Conservation (phyloP, 257 asterid genomes). For the Solanum virginianum region DNA sequence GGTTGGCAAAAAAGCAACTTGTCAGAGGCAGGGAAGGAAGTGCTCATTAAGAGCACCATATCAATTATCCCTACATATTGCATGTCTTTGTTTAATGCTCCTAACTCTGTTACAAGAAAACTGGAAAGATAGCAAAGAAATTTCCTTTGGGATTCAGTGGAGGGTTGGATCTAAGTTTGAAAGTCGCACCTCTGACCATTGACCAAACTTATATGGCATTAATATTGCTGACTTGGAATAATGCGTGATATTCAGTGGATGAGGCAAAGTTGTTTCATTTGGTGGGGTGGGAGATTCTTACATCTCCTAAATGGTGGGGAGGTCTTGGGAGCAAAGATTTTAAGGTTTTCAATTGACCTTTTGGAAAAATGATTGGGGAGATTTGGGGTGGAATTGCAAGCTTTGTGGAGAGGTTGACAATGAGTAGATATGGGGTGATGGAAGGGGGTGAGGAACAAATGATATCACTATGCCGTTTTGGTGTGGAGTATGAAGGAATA, state of each 20-base stretch:
- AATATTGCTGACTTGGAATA: too few species aligned
- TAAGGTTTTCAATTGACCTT: background rate
- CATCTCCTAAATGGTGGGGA: background rate
- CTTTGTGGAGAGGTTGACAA: background rate
- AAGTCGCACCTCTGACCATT: too few species aligned
- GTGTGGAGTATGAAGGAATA: background rate
- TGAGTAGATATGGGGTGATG: background rate
- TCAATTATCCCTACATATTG: background rate
- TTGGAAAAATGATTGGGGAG: background rate
- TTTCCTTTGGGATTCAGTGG: background rate
- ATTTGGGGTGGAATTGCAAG: background rate
- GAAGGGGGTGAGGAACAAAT: background rate
- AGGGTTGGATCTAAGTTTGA: too few species aligned
- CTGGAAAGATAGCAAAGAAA: background rate
- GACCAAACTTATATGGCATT: too few species aligned
- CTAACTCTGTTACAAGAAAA: background rate
- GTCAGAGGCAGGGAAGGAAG: background rate
- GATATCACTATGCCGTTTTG: background rate
- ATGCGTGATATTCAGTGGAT: background rate
- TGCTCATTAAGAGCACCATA: background rate
- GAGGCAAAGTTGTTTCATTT: background rate
- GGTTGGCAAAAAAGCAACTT: background rate
- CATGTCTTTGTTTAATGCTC: background rate
- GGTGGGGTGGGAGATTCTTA: background rate
- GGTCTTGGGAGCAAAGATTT: background rate